Evolutionary conservation across 2,329 filamentous ascomycete genomes (phyloP).

Genomic region (Xylariaceae sp.): DNA sequence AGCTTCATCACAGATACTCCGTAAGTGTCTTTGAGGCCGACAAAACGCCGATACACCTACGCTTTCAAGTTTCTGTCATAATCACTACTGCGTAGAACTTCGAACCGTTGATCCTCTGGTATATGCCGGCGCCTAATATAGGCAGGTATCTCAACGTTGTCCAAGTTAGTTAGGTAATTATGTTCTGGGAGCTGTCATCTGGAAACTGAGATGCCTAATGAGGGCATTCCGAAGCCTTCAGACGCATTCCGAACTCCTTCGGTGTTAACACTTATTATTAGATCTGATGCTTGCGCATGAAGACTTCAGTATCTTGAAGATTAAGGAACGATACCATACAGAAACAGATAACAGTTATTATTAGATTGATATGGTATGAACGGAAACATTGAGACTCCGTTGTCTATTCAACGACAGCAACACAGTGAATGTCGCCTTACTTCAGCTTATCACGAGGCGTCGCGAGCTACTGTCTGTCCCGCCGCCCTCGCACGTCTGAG

Average conservation of each 20-base stretch:
- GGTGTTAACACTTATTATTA: slow-evolving; percentile 12
- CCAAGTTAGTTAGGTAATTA: neutral
- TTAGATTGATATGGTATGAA: neutral
- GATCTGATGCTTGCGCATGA: slow-evolving; percentile 9
- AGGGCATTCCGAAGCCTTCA: neutral
- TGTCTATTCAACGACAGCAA: neutral
- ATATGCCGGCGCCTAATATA: too few relatives aligned
- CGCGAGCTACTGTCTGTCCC: neutral
- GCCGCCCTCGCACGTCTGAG: slow-evolving; percentile 14
- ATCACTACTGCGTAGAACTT: neutral
- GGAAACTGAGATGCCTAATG: neutral
- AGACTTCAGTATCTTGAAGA: neutral
- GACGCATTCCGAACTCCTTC: neutral
- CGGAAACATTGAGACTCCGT: neutral
- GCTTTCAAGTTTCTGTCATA: neutral
- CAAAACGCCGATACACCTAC: neutral
- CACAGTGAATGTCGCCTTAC: neutral
- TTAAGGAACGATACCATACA: neutral
- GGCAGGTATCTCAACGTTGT: neutral
- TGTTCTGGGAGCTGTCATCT: neutral
- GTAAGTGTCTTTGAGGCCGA: neutral
- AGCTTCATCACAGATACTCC: neutral
- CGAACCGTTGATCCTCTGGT: neutral
- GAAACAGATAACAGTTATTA: slow-evolving; percentile 6
- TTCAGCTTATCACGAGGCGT: neutral